A percentile compares a stretch with the other conserved stretches of the same genome.
These are phyloP conservation scores for Phytopythium sindhum DNA, from an alignment of 352 stramenopile genomes.

Conservation along the genomic window DNA sequence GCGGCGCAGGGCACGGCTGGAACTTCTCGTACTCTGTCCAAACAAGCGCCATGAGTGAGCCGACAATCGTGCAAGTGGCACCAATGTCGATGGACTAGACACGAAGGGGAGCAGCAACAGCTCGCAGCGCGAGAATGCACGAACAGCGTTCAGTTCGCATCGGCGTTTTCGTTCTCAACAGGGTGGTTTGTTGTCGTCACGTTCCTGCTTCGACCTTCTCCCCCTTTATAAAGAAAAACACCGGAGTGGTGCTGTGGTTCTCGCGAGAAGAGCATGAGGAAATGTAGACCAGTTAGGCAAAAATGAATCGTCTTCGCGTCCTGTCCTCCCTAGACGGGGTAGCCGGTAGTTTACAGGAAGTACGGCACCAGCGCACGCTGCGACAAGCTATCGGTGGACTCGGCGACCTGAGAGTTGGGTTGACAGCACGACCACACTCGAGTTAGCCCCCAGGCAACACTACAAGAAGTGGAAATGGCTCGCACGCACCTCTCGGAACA, in stretches of 20 bases:
- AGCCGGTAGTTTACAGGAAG: constrained; percentile 69
- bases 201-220: neutral
- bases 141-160: neutral
- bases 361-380: constrained; percentile 81
- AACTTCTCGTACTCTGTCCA: constrained; percentile 71
- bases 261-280: neutral
- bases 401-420: constrained; percentile 47
- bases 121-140: neutral
- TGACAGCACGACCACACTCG: neutral
- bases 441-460: neutral
- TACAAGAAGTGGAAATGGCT: constrained; percentile 9
- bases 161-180: neutral
- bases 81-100: constrained; percentile 1
- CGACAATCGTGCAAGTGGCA: neutral
- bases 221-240: neutral
- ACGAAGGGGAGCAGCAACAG: neutral
- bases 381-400: constrained; percentile 76
- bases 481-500: constrained; percentile 78
- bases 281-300: constrained; percentile 4
- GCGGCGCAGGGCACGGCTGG: constrained; percentile 72
- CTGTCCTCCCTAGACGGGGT: constrained; percentile 1
- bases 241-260: neutral
- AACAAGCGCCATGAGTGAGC: constrained; percentile 10
- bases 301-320: constrained; percentile 9
- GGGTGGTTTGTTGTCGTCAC: neutral